Evolutionary conservation across 2,329 filamentous ascomycete species (phyloP), one percentile per base, ranked within the genome.

Genomic region (Fonsecaea monophora): DNA sequence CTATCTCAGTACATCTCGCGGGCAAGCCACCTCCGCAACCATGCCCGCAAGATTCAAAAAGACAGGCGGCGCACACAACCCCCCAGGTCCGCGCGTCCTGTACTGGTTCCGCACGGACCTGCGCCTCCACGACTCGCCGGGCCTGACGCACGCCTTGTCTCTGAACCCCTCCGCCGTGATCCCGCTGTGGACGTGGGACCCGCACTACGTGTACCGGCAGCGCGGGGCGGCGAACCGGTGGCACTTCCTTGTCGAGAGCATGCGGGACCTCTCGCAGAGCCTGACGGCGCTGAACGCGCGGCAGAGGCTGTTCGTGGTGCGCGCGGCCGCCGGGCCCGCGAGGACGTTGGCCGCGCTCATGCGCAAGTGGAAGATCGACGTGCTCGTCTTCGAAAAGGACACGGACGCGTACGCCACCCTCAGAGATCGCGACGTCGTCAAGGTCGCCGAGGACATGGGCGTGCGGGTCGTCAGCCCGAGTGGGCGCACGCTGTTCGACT

Each of bases 31-130:
- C 18, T 21, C 18, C 15, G 6, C 40, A 4, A 67, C 4, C n/a
- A 70, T 70, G 68, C 65, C 68, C 30, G 34, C 61, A 32, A 67
- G 64, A 53, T 69, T 69, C 64, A 67, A 64, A 30, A 59, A 60
- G 57, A 8, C 55, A 32, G 10, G 32, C 10, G 25, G 25, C 25
- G 25, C 25, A 25, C n/a, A 30, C 13, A 15, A 50, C 4, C 18
- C 34, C 3, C 32, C 25, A 37, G 66, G 66, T 12, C 80, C 85
- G 48, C 80, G 85, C 59, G 89, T 92, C 1, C 84, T 92, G 38
- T 92, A 91, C 76, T 92, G 90, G 90, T 92, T 92, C 73, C 86
- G 91, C 62, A 93, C 91, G 5, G 91, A 93, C 75, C 82, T 93
- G 10, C 87, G 91, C 21, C 84, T 94, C 2, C 90, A 93, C 78